Evolutionary conservation across 305 asterid species (phyloP).

Genomic region (Caryopteris hybrid): DNA sequence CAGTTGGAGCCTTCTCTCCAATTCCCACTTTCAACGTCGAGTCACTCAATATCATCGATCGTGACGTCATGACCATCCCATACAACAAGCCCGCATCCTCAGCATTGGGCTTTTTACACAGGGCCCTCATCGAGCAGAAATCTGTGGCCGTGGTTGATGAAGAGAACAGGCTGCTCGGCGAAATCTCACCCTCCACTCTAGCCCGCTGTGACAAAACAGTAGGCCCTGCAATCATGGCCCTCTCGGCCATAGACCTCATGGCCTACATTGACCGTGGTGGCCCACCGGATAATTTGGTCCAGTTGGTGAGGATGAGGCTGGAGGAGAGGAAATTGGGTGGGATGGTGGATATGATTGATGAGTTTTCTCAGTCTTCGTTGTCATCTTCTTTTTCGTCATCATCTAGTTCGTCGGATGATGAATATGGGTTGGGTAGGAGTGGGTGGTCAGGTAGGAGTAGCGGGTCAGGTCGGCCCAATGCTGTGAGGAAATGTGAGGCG

Average conservation of each 20-base stretch:
- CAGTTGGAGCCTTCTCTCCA: constrained; percentile 70
- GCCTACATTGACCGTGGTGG: constrained; percentile 64
- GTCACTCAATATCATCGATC: constrained; percentile 53
- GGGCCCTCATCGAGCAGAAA: constrained; percentile 45
- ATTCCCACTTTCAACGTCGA: constrained; percentile 46
- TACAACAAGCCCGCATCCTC: constrained; percentile 55
- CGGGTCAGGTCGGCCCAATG: constrained; percentile 33
- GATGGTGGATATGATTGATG: constrained; percentile 62
- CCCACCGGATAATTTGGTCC: constrained; percentile 66
- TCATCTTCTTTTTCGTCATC: constrained; percentile 38
- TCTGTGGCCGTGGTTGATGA: constrained; percentile 73
- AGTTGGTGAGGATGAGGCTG: constrained; percentile 53
- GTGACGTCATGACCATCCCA: constrained; percentile 43
- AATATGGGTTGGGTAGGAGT: constrained; percentile 29
- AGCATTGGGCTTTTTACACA: constrained; percentile 36
- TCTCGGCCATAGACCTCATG: constrained; percentile 77
- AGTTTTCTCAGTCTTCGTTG: constrained; percentile 17
- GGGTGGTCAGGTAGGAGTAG: constrained; percentile 16
- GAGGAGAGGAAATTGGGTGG: constrained; percentile 49
- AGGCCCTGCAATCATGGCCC: constrained; percentile 59
- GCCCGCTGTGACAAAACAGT: constrained; percentile 71
- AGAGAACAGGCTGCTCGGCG: constrained; percentile 53
- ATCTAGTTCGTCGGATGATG: constrained; percentile 73
- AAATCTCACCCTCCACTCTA: constrained; percentile 65
- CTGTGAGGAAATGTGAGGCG: constrained; percentile 62